Evolutionary conservation across 192 early-diverging fungal species (phyloP).

Genomic region (Coemansia sp.): DNA sequence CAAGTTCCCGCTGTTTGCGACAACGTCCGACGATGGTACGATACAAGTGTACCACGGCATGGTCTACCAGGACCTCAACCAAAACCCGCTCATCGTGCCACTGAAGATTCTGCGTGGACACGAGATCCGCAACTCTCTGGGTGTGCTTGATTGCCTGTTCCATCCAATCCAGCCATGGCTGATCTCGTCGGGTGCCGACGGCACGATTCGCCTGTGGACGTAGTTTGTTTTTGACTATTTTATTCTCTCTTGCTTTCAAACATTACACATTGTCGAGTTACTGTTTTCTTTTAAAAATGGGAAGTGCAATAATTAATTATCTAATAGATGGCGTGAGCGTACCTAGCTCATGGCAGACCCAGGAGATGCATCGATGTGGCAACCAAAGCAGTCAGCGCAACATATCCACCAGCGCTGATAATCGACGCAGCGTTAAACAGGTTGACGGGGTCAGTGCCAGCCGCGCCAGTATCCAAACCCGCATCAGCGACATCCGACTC

Average conservation of each 20-base stretch:
- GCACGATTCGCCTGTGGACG: constrained; percentile 85
- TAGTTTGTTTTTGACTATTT: constrained; percentile 37
- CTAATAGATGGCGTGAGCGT: background rate
- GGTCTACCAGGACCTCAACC: constrained; percentile 95
- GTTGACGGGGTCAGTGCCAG: constrained; percentile 37
- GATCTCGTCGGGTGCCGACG: constrained; percentile 89
- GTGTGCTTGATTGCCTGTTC: constrained; percentile 83
- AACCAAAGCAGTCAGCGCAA: constrained; percentile 36
- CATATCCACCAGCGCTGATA: constrained; percentile 41
- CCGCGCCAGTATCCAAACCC: constrained; percentile 38
- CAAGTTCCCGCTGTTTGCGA: constrained; percentile 92
- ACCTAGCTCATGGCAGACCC: constrained; percentile 24
- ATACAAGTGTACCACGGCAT: constrained; percentile 98
- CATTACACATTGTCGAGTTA: background rate
- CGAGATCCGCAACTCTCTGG: constrained; percentile 69
- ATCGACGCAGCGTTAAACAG: constrained; percentile 49
- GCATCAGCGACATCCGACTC: constrained; percentile 38
- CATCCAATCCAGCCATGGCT: constrained; percentile 99
- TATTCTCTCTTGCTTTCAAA: background rate
- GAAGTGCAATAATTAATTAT: background rate
- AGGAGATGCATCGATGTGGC: constrained; percentile 43
- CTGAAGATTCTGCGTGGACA: constrained; percentile 92
- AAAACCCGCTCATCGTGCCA: constrained; percentile 98
- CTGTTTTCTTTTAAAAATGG: background rate
- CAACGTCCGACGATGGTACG: constrained; percentile 88